Conservation (phyloP, 768 basidiomycete species). For the Lactarius indigo region DNA sequence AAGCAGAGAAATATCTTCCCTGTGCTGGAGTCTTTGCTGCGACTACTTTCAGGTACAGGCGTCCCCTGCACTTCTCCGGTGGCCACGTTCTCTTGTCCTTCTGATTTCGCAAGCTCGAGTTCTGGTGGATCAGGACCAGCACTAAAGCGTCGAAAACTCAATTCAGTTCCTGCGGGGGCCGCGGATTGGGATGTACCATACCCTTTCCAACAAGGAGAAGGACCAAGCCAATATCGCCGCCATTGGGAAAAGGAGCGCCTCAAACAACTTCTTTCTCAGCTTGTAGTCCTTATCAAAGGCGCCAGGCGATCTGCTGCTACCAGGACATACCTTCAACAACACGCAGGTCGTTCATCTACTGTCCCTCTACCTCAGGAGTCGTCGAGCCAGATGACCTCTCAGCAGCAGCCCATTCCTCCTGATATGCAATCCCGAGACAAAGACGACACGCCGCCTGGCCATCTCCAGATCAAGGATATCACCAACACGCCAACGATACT, state of each 20-base stretch:
- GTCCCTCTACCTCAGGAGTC: background rate
- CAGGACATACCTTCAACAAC: conserved; percentile 41
- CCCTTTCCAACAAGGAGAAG: conserved; percentile 69
- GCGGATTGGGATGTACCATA: conserved; percentile 81
- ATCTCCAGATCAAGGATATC: conserved; percentile 5
- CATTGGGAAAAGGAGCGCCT: conserved; percentile 66
- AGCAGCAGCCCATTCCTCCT: conserved; percentile 4
- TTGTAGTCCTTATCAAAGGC: conserved; percentile 55
- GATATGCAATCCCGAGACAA: conserved; percentile 2
- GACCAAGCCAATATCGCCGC: conserved; percentile 57
- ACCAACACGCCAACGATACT: background rate
- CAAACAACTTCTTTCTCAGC: conserved; percentile 57
- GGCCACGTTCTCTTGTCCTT: background rate
- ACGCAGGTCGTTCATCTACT: conserved; percentile 22
- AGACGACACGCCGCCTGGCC: background rate
- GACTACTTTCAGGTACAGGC: conserved; percentile 46
- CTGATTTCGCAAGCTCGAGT: conserved; percentile 4
- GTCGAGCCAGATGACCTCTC: background rate
- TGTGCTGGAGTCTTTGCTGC: conserved; percentile 58
- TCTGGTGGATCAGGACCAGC: conserved; percentile 28
- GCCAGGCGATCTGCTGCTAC: conserved; percentile 61
- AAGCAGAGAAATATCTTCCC: conserved; percentile 66
- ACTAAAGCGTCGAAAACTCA: conserved; percentile 59
- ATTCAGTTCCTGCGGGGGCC: conserved; percentile 73
- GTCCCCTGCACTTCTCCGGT: background rate